A percentile compares a stretch with the other conserved stretches of the same genome.
phyloP scores from a whole-genome alignment of 1,284 basidiomycete genomes.

The Pseudozyma sp. region DNA sequence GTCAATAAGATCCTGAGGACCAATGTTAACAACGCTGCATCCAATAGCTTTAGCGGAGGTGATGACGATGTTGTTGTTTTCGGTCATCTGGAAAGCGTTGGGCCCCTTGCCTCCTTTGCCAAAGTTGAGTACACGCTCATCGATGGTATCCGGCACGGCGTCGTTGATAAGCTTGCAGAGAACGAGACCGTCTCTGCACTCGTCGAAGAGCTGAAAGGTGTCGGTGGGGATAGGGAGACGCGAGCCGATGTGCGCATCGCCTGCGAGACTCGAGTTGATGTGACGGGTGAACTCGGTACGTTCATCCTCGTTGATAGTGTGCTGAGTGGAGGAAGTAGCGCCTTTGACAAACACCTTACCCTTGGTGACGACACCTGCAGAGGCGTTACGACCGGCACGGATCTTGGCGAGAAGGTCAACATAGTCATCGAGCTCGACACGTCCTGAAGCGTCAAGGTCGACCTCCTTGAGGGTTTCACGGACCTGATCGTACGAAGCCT shows the following conservation, averaged over 20 bases:
- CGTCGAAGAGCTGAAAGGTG: slow-evolving; percentile 99
- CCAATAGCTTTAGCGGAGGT: slow-evolving; percentile 97
- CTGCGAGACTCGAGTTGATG: slow-evolving; percentile 91
- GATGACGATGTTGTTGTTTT: slow-evolving; percentile 99
- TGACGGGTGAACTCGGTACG: slow-evolving; percentile 95
- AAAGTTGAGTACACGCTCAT: slow-evolving; percentile 92
- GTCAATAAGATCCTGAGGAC: slow-evolving; percentile 89
- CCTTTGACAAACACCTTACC: slow-evolving; percentile 96
- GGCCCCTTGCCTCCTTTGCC: slow-evolving; percentile 71
- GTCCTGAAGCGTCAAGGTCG: slow-evolving; percentile 91
- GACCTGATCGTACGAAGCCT: slow-evolving; percentile 64
- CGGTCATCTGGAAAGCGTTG: slow-evolving; percentile 98
- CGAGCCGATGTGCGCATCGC: slow-evolving; percentile 84
- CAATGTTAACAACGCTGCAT: slow-evolving; percentile 98
- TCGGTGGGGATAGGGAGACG: slow-evolving; percentile 94
- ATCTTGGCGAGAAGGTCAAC: slow-evolving; percentile 92
- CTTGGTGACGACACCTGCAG: slow-evolving; percentile 71
- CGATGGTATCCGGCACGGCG: slow-evolving; percentile 98
- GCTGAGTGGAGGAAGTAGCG: slow-evolving; percentile 93
- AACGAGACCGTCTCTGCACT: slow-evolving; percentile 91
- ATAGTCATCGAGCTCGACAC: slow-evolving; percentile 97
- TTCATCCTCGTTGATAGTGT: slow-evolving; percentile 99
- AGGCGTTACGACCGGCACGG: slow-evolving; percentile 71
- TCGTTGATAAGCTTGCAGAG: slow-evolving; percentile 99
- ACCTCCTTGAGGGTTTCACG: slow-evolving; percentile 89